Evolutionary conservation across 139 green algal species (phyloP), one percentile per base, ranked within the genome.

Genomic region (Chlorella sp.): DNA sequence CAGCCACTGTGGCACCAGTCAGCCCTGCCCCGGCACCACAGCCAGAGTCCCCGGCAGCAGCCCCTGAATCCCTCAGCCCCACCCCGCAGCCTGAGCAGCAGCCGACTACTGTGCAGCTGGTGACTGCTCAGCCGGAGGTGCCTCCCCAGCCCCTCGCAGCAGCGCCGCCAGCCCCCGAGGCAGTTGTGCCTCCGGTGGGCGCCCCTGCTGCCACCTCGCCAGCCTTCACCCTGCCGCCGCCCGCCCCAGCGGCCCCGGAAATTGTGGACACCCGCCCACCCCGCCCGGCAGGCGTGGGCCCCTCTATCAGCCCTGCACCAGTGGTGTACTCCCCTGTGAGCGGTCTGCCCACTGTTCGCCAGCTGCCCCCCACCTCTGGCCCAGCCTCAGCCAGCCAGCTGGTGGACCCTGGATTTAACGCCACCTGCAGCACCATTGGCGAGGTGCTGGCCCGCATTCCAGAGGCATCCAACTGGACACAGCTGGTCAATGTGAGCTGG

Each of bases 391-490:
- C 63, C n/a, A 28, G 9, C 26, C 69, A 57, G 47, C 30, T 87
- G 47, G 60, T 67, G 6, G 51, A 62, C 28, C 23, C 34, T 15
- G 44, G 32, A 15, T 38, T 55, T 16, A 39, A 63, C 51, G 16
- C 18, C 70, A 64, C 84, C 60, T 90, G 87, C 76, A 56, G 36
- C 4, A 84, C 87, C 13, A 25, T 88, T 26, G 74, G 57, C 3
- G 87, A 86, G 4, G n/a, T 86, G 6, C 57, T 90, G n/a, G 76
- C 55, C 12, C 30, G 41, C 55, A 90, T 90, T 39, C 82, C 87
- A 5, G 38, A 88, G 11, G 87, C 76, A 15, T 38, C 57, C 6
- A 71, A 69, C 57, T 90, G 82, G 82, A 63, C 78, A 0, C 55
- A 88, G 30, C 60, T 88, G 38, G 41, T 88, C 18, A 26, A 21